These are phyloP conservation scores for Colletotrichum aenigma DNA, from an alignment of 2,329 filamentous ascomycete genomes.

Conservation along the genomic window DNA sequence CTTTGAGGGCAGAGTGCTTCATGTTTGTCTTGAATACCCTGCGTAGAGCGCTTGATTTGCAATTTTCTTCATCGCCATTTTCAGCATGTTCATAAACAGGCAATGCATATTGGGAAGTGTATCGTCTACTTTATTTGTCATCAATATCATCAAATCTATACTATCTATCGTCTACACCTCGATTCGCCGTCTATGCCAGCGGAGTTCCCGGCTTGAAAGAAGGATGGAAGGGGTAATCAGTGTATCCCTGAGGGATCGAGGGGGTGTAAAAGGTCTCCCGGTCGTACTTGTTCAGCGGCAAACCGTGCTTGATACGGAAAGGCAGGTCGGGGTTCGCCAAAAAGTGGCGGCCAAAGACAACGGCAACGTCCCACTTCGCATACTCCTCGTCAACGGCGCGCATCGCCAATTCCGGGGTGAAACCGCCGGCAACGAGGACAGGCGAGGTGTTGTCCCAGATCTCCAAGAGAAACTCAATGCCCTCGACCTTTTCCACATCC, in stretches of 20 bases:
- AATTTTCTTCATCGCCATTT: background rate
- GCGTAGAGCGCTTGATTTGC: background rate
- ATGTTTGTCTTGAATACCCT: background rate
- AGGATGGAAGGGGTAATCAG: conserved; percentile 29
- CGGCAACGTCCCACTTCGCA: conserved; percentile 31
- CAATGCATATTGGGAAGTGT: background rate
- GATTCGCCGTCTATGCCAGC: background rate
- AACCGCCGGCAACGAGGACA: conserved; percentile 39
- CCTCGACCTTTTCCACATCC: conserved; percentile 39
- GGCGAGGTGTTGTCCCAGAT: conserved; percentile 32
- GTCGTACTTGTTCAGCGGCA: conserved; percentile 29
- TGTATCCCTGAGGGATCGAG: conserved; percentile 24
- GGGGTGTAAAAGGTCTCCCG: conserved; percentile 30
- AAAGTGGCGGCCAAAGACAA: conserved; percentile 37
- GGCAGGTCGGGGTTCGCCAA: conserved; percentile 34
- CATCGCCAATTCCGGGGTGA: conserved; percentile 25
- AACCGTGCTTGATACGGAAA: conserved; percentile 27
- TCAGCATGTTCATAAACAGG: background rate
- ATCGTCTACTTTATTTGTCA: background rate
- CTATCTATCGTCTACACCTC: background rate
- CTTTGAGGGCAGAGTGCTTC: background rate
- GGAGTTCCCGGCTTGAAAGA: conserved; percentile 1
- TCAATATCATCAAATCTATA: background rate
- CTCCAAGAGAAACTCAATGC: conserved; percentile 35
- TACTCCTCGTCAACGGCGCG: conserved; percentile 32